Evolutionary conservation across 345 rosid genomes (phyloP), one percentile per base, ranked within the genome.

Genomic region (Moricandia arvensis): DNA sequence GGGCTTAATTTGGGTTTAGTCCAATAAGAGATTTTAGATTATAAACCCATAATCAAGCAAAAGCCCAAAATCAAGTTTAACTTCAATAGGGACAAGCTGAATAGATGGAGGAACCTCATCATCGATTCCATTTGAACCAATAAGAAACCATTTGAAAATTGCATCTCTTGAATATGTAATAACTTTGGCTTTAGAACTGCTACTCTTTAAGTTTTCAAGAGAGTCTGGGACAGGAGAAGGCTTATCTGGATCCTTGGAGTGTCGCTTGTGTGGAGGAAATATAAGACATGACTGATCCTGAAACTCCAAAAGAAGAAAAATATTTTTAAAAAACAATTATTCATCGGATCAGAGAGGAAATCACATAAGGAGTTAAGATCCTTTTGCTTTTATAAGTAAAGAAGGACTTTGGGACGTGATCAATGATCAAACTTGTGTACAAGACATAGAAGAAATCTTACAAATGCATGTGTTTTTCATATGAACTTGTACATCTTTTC

Each of bases 251-350:
- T 72, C 83, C 61, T 66, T 78, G 1, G 78, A 75, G 58, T 81
- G 82, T 37, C 93, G 82, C 85, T 83, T 90, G 68, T 87, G 87
- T 30, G 89, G 90, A 33, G 91, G 90, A 59, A n/a, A 89, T 59
- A 35, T 87, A 89, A 69, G 94, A 84, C 94, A 87, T 86, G 31
- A 59, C 12, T 66, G 8, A 45, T 51, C 37, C 37, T 9, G 47
- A 79, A 75, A 68, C 68, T 67, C 29, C 0, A 8, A 43, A 21
- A 21, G 24, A 21, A 21, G 45, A 38, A 10, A 38, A 10, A 38
- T 4, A 38, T 38, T 38, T 38, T 38, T 13, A 0, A 38, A 38
- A 13, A 38, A 38, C 45, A 38, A 9, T n/a, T 38, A 38, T 38
- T 38, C 45, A 38, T 38, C 45, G n/a, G n/a, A 3, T 38, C 45